phyloP scores from a whole-genome alignment of 208 protist genomes.

The Leishmania mexicana region DNA sequence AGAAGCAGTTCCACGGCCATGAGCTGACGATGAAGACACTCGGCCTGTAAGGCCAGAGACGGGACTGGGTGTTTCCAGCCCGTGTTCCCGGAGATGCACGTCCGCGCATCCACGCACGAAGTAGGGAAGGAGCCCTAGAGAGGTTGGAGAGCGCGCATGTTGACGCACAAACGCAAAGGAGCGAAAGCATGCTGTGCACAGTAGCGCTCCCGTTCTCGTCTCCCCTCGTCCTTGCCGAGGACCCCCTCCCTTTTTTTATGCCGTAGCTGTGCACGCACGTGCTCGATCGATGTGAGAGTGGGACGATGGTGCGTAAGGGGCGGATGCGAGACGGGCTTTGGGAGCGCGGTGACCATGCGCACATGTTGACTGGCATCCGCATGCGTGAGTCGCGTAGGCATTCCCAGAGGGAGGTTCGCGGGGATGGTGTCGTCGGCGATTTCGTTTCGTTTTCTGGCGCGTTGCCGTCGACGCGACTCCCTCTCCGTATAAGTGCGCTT shows the following conservation, averaged over 20 bases:
- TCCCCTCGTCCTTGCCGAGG: background rate
- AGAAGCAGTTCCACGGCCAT: slow-evolving; percentile 77
- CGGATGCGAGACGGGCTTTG: background rate
- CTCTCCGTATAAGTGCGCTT: background rate
- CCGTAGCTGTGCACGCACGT: background rate
- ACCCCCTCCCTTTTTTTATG: background rate
- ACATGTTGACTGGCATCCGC: background rate
- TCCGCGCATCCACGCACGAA: background rate
- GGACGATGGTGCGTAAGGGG: background rate
- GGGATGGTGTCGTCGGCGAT: background rate
- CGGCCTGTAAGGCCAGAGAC: slow-evolving; percentile 33
- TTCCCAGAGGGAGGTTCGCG: background rate
- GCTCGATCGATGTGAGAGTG: background rate
- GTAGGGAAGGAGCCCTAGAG: background rate
- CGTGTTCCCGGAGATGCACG: background rate
- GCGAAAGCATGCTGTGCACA: background rate
- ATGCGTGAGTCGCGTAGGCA: background rate
- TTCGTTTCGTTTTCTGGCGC: background rate
- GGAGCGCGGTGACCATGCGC: background rate
- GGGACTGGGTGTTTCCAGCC: too few relatives aligned
- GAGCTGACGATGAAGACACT: slow-evolving; percentile 89
- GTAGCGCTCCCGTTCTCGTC: background rate
- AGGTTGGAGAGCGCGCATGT: too few relatives aligned
- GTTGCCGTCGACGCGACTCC: background rate
- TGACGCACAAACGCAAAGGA: background rate